Conservation (phyloP, 495 filamentous ascomycete species). For the Penicillium tannophilum region DNA sequence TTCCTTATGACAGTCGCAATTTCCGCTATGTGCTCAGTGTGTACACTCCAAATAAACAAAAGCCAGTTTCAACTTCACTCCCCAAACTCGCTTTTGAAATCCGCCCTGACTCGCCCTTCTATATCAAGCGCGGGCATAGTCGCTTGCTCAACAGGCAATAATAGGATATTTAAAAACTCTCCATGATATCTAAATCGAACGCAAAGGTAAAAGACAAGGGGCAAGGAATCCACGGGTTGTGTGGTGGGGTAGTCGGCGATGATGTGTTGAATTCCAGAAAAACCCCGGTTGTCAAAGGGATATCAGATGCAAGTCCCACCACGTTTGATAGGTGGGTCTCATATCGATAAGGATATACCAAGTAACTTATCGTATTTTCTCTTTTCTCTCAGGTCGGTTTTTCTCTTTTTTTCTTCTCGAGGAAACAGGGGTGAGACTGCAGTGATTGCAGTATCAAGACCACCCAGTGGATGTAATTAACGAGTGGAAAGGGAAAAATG, state of each 20-base stretch:
- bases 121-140: slow-evolving; percentile 55
- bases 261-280: slow-evolving; percentile 22
- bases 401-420: slow-evolving; percentile 5
- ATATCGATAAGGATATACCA: slow-evolving; percentile 3
- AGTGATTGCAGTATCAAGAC: slow-evolving; percentile 6
- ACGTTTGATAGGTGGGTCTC: slow-evolving; percentile 10
- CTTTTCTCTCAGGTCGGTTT: neutral
- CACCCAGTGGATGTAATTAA: slow-evolving; percentile 13
- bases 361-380: neutral
- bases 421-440: neutral
- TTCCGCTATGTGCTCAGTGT: slow-evolving; percentile 25
- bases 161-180: slow-evolving; percentile 58
- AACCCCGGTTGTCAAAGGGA: slow-evolving; percentile 3
- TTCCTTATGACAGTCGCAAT: slow-evolving; percentile 9
- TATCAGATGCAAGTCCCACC: neutral
- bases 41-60: slow-evolving; percentile 22
- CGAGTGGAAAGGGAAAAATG: slow-evolving; percentile 15
- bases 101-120: slow-evolving; percentile 18
- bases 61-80: slow-evolving; percentile 20
- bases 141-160: slow-evolving; percentile 57
- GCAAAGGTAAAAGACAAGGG: slow-evolving; percentile 53
- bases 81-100: slow-evolving; percentile 25
- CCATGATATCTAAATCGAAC: slow-evolving; percentile 71
- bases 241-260: slow-evolving; percentile 22
- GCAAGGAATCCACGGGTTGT: slow-evolving; percentile 19